A percentile compares a stretch with the other conserved stretches of the same genome.
phyloP scores from a whole-genome alignment of 495 filamentous ascomycete species.

The Jackrogersella multiformis region DNA sequence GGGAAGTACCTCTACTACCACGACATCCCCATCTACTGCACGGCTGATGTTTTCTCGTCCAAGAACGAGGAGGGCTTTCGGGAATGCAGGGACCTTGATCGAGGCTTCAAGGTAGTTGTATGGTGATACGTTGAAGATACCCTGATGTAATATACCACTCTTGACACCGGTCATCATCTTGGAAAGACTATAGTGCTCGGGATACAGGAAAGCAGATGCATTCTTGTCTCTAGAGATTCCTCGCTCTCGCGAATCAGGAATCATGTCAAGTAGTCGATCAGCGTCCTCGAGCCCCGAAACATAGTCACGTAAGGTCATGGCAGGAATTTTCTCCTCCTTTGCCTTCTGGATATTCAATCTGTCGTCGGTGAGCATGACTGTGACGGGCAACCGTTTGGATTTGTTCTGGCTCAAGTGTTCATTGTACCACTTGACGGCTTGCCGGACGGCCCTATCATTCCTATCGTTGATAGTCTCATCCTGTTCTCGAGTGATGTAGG shows the following conservation, averaged over 20 bases:
- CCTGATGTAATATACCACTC: conserved; percentile 87
- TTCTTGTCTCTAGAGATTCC: conserved; percentile 69
- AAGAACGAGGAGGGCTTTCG: conserved; percentile 84
- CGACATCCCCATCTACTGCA: conserved; percentile 86
- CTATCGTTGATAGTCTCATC: conserved; percentile 95
- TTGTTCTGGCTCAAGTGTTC: conserved; percentile 75
- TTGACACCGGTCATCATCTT: conserved; percentile 94
- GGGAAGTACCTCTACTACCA: conserved; percentile 90
- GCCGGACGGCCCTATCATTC: conserved; percentile 90
- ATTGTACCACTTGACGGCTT: conserved; percentile 87
- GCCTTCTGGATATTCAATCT: conserved; percentile 86
- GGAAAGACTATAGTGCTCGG: conserved; percentile 85
- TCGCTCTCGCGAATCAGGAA: conserved; percentile 76
- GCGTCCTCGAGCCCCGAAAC: conserved; percentile 84
- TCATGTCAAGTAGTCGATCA: conserved; percentile 91
- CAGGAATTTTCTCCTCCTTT: conserved; percentile 73
- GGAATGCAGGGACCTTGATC: conserved; percentile 87
- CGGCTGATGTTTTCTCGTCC: conserved; percentile 98
- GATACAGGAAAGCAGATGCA: conserved; percentile 76
- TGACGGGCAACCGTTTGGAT: conserved; percentile 70
- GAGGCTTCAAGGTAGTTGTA: conserved; percentile 98
- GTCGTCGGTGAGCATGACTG: conserved; percentile 95
- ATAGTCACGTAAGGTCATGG: conserved; percentile 76
- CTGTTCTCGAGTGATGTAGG: conserved; percentile 75
- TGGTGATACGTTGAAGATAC: conserved; percentile 92